phyloP scores from a whole-genome alignment of 257 asterid genomes.

The Solanum megistacrolobum region DNA sequence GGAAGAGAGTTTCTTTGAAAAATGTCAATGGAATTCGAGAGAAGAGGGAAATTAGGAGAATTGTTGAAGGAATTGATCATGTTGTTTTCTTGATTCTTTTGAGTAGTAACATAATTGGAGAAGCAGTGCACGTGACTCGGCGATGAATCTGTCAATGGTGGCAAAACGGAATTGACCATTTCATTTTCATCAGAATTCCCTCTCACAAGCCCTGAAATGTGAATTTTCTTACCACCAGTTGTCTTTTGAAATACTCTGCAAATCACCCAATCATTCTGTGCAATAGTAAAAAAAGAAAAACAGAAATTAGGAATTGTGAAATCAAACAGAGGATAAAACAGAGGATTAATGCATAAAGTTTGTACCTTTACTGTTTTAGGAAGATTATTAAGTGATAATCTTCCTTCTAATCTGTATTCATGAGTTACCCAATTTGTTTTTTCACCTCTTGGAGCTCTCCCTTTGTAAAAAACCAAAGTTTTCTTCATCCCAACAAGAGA shows the following conservation, averaged over 20 bases:
- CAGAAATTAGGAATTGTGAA: background rate
- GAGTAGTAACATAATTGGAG: slow-evolving; percentile 41
- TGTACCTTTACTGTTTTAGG: slow-evolving; percentile 38
- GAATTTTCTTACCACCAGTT: slow-evolving; percentile 68
- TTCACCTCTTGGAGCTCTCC: slow-evolving; percentile 76
- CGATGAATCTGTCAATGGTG: slow-evolving; percentile 50
- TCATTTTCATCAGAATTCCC: slow-evolving; percentile 15
- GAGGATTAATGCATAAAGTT: background rate
- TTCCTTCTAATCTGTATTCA: slow-evolving; percentile 66
- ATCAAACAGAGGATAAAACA: background rate
- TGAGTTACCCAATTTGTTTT: slow-evolving; percentile 72
- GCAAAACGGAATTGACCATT: slow-evolving; percentile 22
- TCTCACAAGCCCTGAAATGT: slow-evolving; percentile 50
- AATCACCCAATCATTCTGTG: slow-evolving; percentile 93
- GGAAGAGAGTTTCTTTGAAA: slow-evolving; percentile 9
- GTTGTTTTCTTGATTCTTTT: slow-evolving; percentile 23
- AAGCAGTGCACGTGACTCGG: slow-evolving; percentile 77
- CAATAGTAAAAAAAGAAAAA: background rate
- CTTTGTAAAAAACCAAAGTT: slow-evolving; percentile 66
- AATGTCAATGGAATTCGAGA: slow-evolving; percentile 22
- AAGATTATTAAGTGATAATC: slow-evolving; percentile 27
- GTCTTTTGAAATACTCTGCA: slow-evolving; percentile 84
- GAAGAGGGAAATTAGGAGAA: slow-evolving; percentile 1
- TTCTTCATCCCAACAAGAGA: slow-evolving; percentile 65
- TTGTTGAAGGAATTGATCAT: slow-evolving; percentile 13